These are phyloP conservation scores for Cornus florida DNA, from an alignment of 148 eudicot genomes.

Conservation along the genomic window DNA sequence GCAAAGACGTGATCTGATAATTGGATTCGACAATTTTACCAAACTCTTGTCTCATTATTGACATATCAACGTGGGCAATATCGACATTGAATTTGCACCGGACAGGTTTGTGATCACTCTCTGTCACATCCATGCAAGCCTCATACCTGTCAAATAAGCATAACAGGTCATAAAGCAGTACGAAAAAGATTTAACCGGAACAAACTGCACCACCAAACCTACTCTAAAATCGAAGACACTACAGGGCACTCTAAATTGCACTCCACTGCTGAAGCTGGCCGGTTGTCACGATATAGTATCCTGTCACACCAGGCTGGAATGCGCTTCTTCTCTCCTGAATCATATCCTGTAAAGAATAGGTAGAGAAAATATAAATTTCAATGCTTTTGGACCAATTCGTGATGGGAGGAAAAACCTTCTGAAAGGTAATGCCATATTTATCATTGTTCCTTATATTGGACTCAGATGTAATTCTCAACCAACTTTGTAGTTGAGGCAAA, in stretches of 20 bases:
- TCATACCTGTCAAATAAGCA: constrained; percentile 48
- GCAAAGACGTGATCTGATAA: constrained; percentile 34
- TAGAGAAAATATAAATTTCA: background rate
- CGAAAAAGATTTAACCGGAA: background rate
- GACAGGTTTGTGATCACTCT: constrained; percentile 86
- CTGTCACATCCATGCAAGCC: constrained; percentile 83
- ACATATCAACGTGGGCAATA: constrained; percentile 73
- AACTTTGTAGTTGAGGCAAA: background rate
- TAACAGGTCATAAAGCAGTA: too few species aligned
- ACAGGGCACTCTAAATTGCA: constrained; percentile 78
- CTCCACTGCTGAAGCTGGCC: constrained; percentile 45
- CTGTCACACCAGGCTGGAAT: constrained; percentile 94
- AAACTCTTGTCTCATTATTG: constrained; percentile 68
- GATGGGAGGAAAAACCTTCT: background rate
- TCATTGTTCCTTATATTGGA: background rate
- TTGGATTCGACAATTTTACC: constrained; percentile 54
- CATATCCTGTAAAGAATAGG: constrained; percentile 52
- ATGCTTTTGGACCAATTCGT: background rate
- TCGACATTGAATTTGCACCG: constrained; percentile 68
- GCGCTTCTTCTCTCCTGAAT: constrained; percentile 87
- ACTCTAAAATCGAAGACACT: constrained; percentile 53
- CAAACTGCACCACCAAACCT: constrained; percentile 26
- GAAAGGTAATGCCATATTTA: background rate
- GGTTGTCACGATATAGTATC: constrained; percentile 68
- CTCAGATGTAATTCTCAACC: background rate